Evolutionary conservation across 2,329 filamentous ascomycete species (phyloP), one percentile per base, ranked within the genome.

Genomic region (Scedosporium aurantiacum): DNA sequence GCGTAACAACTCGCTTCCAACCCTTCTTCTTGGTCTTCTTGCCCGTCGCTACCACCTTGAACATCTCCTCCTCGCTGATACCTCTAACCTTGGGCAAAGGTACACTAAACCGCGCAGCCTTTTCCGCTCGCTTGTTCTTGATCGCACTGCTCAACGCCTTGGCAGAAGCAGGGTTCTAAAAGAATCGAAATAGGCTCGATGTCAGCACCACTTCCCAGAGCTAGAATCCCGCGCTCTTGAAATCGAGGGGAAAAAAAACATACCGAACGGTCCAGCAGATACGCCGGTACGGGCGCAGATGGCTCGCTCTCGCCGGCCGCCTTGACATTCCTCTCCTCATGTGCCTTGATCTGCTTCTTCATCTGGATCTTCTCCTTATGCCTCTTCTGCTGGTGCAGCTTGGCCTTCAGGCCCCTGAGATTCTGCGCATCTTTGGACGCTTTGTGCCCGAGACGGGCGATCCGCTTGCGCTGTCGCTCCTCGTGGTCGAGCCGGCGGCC

Each of bases 341-440:
- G 90, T 54, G 90, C 89, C 77, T 89, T 90, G 83, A 99, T 95
- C 70, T 86, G 80, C 82, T 96, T 96, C 76, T 88, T 89, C 88
- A 96, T 92, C 82, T 96, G 91, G 73, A 96, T 96, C 87, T 99
- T 99, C 81, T 99, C 92, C 74, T 92, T 89, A 79, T 91, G 90
- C 27, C 94, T 85, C 81, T 92, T 91, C 83, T 97, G 87, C 75
- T 93, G 88, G 79, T 94, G 87, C 70, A 96, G 80, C 82, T 99
- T 99, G 68, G 94, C 94, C 65, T 91, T 83, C 68, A 97, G 84
- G 66, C 94, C 94, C 64, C 89, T 88, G 70, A 97, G 82, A 75
- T 94, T 96, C 80, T 97, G 93, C 25, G 94, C 91, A 78, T 96
- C 88, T 71, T 94, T 83, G 58, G 89, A 94, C 62, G 85, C 85